These are phyloP conservation scores for Quercus phellos DNA, from an alignment of 331 rosid genomes.

Conservation along the genomic window DNA sequence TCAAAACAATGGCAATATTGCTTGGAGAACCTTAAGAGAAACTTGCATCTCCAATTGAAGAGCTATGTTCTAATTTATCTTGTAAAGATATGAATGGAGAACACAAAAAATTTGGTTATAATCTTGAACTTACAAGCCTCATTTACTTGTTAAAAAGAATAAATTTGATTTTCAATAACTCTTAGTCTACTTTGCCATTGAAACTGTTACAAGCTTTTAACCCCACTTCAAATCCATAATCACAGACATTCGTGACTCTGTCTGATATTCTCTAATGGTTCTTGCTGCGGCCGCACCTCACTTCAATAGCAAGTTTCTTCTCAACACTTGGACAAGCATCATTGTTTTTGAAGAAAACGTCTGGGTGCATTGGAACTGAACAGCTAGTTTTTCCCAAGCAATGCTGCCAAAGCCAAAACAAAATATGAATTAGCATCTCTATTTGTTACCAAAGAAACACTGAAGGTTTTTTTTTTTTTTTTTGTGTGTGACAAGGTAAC, in stretches of 20 bases:
- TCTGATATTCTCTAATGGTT: background rate
- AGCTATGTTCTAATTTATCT: background rate
- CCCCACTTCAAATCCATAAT: background rate
- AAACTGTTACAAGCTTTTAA: background rate
- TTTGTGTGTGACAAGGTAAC: background rate
- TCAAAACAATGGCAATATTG: background rate
- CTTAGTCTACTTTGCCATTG: background rate
- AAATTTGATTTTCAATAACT: background rate
- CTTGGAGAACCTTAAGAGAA: background rate
- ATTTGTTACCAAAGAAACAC: background rate
- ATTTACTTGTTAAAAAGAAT: background rate
- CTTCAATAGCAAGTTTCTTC: constrained; percentile 59
- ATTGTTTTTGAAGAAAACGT: constrained; percentile 19
- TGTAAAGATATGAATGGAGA: too few species aligned
- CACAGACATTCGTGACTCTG: background rate
- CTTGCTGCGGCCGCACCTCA: constrained; percentile 29
- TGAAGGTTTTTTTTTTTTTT: too few species aligned
- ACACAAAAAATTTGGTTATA: background rate
- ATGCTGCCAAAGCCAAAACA: constrained; percentile 22
- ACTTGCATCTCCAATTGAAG: background rate
- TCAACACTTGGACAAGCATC: constrained; percentile 30
- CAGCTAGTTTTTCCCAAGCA: constrained; percentile 60
- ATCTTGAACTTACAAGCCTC: background rate
- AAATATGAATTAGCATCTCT: background rate
- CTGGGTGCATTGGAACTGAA: constrained; percentile 30